These are phyloP conservation scores for Camellia japonica DNA, from an alignment of 148 eudicot genomes.

Conservation along the genomic window DNA sequence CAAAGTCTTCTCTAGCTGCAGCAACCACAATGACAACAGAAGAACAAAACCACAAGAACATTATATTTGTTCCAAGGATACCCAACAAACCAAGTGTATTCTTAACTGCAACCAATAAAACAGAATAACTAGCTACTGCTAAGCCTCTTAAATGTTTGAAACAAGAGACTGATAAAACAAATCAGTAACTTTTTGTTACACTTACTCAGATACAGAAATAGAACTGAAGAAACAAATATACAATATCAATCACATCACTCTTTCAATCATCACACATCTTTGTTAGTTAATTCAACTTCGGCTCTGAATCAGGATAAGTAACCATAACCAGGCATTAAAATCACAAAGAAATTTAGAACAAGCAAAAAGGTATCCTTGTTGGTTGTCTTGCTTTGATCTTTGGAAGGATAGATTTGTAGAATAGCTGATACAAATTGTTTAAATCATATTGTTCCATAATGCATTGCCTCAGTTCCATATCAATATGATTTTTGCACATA, in stretches of 20 bases:
- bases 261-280: too few relatives aligned
- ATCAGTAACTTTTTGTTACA: not conserved
- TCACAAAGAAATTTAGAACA: too few relatives aligned
- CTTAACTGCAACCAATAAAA: too few relatives aligned
- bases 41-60: not conserved
- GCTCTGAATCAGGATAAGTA: too few relatives aligned
- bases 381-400: not conserved
- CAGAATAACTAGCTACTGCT: not conserved
- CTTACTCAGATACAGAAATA: too few relatives aligned
- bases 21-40: constrained; percentile 22
- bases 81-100: too few relatives aligned
- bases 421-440: not conserved
- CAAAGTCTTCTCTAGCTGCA: constrained; percentile 90
- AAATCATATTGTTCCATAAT: not conserved
- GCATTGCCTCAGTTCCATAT: not conserved
- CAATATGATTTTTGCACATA: not conserved
- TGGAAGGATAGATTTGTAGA: not conserved
- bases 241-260: too few relatives aligned
- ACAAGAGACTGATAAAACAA: not conserved
- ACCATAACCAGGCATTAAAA: too few relatives aligned
- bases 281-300: too few relatives aligned
- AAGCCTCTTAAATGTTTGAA: not conserved
- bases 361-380: not conserved
- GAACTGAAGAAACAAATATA: too few relatives aligned
- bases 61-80: not conserved